Evolutionary conservation across 805 yeast species (phyloP), one percentile per base, ranked within the genome.

Genomic region (Pichia nakasei): DNA sequence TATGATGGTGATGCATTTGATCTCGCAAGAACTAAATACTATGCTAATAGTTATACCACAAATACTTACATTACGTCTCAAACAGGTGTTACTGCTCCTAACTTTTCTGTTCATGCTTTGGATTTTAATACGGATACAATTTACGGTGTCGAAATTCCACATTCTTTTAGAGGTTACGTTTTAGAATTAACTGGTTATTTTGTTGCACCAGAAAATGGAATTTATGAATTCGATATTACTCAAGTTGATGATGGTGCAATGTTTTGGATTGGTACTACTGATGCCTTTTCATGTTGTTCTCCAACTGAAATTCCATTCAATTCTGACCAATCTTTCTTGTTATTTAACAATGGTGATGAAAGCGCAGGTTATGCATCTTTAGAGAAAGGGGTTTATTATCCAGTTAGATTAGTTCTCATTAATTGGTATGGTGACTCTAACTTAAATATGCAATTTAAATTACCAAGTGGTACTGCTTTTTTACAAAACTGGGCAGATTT

Each of bases 251-350:
- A 65, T 50, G 52, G 54, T 24, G 61, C 54, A 19, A 57, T 56
- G 49, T 58, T 67, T 34, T 55, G 52, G 39, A 44, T 60, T 32
- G 66, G 66, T 39, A 38, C 34, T 21, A 58, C 57, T 9, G 52
- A 49, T 39, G 63, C 63, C 9, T 57, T 68, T 27, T 55, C 54
- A 18, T 69, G 75, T 52, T 60, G 68, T 50, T 40, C 50, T 19
- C 45, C 54, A 5, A 35, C 27, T 4, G 33, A 20, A 3, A 41
- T 38, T 7, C 29, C 48, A n/a, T 35, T 19, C 17, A 20, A 35
- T 29, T 22, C 40, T 15, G 37, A 39, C 6, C 6, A 5, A 7
- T 40, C 35, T 18, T 31, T 24, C 3, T n/a, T 36, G 5, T 22
- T 44, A 6, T 34, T 7, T 20, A 31, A 40, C 9, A 19, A 31